phyloP scores from a whole-genome alignment of 129 eudicot species.

The Flaveria trinervia region DNA sequence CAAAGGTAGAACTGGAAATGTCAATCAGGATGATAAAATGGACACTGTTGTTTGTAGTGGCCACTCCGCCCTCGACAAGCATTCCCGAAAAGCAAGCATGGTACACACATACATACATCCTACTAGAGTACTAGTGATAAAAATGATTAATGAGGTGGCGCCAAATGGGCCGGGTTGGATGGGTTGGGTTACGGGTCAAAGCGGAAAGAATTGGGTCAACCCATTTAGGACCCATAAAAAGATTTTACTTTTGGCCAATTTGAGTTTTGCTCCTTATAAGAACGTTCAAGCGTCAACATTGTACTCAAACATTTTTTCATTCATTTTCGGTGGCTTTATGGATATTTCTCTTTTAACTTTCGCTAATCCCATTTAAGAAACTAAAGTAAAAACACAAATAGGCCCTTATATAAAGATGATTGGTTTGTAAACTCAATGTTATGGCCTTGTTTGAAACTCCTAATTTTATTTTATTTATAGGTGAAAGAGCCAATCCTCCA shows the following conservation, averaged over 20 bases:
- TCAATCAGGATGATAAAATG: slow-evolving; percentile 40
- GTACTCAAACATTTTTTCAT: not conserved
- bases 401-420: too few relatives aligned
- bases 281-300: too few relatives aligned
- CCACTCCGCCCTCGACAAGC: slow-evolving; percentile 62
- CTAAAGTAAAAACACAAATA: too few relatives aligned
- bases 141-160: too few relatives aligned
- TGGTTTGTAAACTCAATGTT: not conserved
- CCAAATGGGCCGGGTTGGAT: not conserved
- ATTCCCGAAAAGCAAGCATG: slow-evolving; percentile 84
- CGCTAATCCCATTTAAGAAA: too few relatives aligned
- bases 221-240: not conserved
- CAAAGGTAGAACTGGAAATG: slow-evolving; percentile 48
- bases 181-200: not conserved
- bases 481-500: slow-evolving; percentile 91
- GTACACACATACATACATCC: slow-evolving; percentile 35
- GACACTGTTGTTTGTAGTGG: slow-evolving; percentile 61
- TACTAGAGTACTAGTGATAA: not conserved
- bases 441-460: not conserved
- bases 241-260: too few relatives aligned
- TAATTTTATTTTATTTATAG: slow-evolving; percentile 34
- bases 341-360: too few relatives aligned
- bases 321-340: too few relatives aligned
- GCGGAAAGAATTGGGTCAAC: not conserved
- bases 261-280: too few relatives aligned